phyloP scores from a whole-genome alignment of 345 rosid genomes.

The Kernera saxatilis region DNA sequence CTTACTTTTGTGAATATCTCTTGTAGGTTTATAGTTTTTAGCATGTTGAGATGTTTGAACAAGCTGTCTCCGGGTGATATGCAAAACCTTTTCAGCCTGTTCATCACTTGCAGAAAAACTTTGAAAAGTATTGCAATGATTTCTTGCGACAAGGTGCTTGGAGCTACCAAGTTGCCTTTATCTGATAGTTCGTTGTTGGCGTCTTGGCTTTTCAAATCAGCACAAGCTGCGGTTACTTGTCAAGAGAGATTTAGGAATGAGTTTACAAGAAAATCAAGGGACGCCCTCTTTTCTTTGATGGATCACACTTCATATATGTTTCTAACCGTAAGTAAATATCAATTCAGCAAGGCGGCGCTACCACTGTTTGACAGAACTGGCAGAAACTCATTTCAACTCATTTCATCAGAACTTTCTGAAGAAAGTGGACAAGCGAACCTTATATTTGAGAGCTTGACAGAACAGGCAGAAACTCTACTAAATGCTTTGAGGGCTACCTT shows the following conservation, averaged over 20 bases:
- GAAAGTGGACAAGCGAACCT: constrained; percentile 39
- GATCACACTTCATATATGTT: constrained; percentile 75
- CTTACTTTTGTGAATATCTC: constrained; percentile 2
- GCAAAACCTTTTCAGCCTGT: constrained; percentile 48
- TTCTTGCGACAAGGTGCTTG: constrained; percentile 42
- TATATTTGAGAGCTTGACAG: constrained; percentile 49
- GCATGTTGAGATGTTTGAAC: constrained; percentile 33
- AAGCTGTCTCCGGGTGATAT: constrained; percentile 25
- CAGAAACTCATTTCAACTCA: too few species aligned
- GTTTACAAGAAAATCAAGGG: constrained; percentile 28
- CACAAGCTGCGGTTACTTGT: constrained; percentile 33
- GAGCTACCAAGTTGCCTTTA: constrained; percentile 34
- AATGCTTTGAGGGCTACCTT: constrained; percentile 36
- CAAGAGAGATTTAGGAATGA: constrained; percentile 9
- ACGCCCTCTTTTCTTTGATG: constrained; percentile 48
- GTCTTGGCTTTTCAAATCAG: constrained; percentile 76
- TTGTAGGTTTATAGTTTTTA: constrained; percentile 25
- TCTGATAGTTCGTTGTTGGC: constrained; percentile 42
- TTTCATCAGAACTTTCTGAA: constrained; percentile 31
- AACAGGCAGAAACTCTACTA: constrained; percentile 47
- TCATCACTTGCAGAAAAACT: constrained; percentile 66
- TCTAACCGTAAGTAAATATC: constrained; percentile 45
- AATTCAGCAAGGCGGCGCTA: constrained; percentile 35
- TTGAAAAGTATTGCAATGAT: constrained; percentile 49
- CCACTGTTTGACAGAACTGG: constrained; percentile 17